Percentiles rank a stretch among this genome's conserved stretches.
Conservation (phyloP, 2,329 filamentous ascomycete genomes). For the Ophiognomonia clavigignenti-juglandacearum region DNA sequence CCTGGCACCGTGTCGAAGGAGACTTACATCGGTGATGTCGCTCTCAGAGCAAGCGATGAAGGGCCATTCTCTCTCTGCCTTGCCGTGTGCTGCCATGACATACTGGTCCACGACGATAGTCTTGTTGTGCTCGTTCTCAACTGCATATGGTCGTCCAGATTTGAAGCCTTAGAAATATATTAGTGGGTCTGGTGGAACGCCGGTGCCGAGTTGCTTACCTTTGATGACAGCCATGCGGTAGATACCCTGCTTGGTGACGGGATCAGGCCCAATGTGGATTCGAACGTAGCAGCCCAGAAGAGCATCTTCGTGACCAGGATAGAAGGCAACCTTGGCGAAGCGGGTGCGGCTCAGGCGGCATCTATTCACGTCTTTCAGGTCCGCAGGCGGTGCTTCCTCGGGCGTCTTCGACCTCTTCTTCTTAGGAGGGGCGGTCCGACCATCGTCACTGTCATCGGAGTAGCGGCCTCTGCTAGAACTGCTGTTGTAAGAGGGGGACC, state of each 20-base stretch:
- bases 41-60: slow-evolving; percentile 89
- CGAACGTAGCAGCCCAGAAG: slow-evolving; percentile 83
- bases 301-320: slow-evolving; percentile 78
- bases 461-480: slow-evolving; percentile 22
- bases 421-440: slow-evolving; percentile 59
- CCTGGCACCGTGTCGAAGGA: background rate
- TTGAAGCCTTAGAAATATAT: slow-evolving; percentile 56
- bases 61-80: slow-evolving; percentile 77
- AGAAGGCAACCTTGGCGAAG: slow-evolving; percentile 89
- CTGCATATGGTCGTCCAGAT: slow-evolving; percentile 75
- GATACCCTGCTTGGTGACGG: slow-evolving; percentile 64
- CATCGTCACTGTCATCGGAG: slow-evolving; percentile 69
- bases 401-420: slow-evolving; percentile 46
- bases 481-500: slow-evolving; percentile 33
- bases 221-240: slow-evolving; percentile 91
- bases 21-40: slow-evolving; percentile 70
- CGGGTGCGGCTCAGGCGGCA: slow-evolving; percentile 78
- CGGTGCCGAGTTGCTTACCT: slow-evolving; percentile 43
- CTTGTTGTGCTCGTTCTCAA: slow-evolving; percentile 69
- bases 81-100: slow-evolving; percentile 74
- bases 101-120: slow-evolving; percentile 83
- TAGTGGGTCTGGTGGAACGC: slow-evolving; percentile 21
- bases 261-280: slow-evolving; percentile 75
- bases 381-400: slow-evolving; percentile 63
- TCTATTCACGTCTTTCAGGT: slow-evolving; percentile 77